These are phyloP conservation scores for Colletotrichum musicola DNA, from an alignment of 2,329 filamentous ascomycete species.

Conservation along the genomic window DNA sequence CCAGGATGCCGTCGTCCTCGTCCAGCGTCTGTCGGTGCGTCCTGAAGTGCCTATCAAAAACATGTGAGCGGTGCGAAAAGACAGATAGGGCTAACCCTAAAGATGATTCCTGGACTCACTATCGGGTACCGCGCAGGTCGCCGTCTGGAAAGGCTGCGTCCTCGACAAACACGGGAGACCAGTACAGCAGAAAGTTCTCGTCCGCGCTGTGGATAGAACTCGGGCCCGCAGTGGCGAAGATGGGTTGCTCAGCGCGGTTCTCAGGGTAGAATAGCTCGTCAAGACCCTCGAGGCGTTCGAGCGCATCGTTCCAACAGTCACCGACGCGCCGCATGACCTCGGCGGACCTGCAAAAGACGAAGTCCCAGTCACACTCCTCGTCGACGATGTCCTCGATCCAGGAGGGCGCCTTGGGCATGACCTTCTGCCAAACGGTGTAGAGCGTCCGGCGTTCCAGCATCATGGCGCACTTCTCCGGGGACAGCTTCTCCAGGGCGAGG, in stretches of 20 bases:
- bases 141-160: conserved; percentile 31
- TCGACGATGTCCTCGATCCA: conserved; percentile 4
- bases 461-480: no score
- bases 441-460: no score
- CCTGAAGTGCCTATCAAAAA: conserved; percentile 40
- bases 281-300: conserved; percentile 4
- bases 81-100: background rate
- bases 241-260: background rate
- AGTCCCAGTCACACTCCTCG: conserved; percentile 26
- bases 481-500: no score
- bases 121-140: conserved; percentile 19
- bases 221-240: background rate
- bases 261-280: background rate
- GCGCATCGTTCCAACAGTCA: conserved; percentile 25
- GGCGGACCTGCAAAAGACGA: conserved; percentile 39
- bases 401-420: background rate
- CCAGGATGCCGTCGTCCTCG: conserved; percentile 31
- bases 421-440: no score
- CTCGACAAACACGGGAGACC: conserved; percentile 5
- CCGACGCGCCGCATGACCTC: conserved; percentile 25
- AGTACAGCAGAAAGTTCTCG: background rate
- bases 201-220: conserved; percentile 13
- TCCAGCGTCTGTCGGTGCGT: conserved; percentile 32
- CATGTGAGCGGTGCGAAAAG: conserved; percentile 10
- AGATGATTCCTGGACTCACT: background rate